phyloP scores from a whole-genome alignment of 768 basidiomycete species.

The Lactifluus pinguis region DNA sequence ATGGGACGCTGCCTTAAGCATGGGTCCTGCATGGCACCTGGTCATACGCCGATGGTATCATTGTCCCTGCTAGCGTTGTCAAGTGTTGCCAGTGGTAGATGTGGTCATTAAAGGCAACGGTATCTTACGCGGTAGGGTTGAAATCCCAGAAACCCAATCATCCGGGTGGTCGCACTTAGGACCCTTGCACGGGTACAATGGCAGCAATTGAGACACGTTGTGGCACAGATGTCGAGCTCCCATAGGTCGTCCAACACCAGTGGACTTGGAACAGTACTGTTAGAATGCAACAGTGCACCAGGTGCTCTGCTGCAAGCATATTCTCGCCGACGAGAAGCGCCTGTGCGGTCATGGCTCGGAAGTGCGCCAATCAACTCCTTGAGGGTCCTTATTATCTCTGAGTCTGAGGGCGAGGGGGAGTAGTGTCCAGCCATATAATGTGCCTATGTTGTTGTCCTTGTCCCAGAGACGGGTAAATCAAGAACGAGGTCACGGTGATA shows the following conservation, averaged over 20 bases:
- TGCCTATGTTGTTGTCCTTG: neutral
- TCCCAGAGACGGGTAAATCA: neutral
- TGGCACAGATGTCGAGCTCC: neutral
- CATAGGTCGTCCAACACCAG: neutral
- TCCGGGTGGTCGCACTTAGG: neutral
- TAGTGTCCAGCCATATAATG: slow-evolving; percentile 10
- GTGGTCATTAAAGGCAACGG: neutral
- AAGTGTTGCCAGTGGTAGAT: too few species aligned
- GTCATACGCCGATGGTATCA: too few species aligned
- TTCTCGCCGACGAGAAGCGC: slow-evolving; percentile 1
- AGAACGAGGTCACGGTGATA: too few species aligned
- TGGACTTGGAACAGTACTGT: neutral
- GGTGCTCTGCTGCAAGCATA: neutral
- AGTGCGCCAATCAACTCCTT: slow-evolving; percentile 2
- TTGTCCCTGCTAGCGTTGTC: too few species aligned
- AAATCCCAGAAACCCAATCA: slow-evolving; percentile 1
- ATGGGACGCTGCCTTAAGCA: too few species aligned
- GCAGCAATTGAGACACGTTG: slow-evolving; percentile 1
- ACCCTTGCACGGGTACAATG: neutral
- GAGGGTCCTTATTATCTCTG: slow-evolving; percentile 1
- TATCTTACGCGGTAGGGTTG: neutral
- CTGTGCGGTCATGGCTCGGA: neutral
- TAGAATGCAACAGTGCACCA: slow-evolving; percentile 1
- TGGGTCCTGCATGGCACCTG: too few species aligned
- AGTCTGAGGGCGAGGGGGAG: neutral